These are phyloP conservation scores for Cadophora gregata DNA, from an alignment of 2,329 filamentous ascomycete genomes.

Conservation along the genomic window DNA sequence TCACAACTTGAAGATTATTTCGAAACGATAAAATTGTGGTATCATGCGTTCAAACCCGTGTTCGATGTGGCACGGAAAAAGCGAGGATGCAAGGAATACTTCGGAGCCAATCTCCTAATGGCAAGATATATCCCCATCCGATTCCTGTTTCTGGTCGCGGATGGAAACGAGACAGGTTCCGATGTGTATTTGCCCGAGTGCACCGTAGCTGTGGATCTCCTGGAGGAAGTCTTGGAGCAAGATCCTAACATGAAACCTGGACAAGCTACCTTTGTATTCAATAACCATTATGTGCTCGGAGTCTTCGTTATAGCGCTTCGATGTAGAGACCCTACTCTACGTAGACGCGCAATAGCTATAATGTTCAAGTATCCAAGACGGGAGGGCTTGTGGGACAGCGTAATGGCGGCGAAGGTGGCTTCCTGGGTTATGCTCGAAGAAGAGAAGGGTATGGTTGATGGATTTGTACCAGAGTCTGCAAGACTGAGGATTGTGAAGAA, in stretches of 20 bases:
- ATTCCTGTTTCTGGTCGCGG: background rate
- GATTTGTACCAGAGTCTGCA: conserved; percentile 18
- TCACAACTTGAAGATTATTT: background rate
- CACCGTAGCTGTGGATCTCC: conserved; percentile 1
- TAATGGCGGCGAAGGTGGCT: conserved; percentile 20
- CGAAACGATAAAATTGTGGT: background rate
- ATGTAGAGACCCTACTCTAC: conserved; percentile 14
- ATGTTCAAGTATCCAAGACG: conserved; percentile 19
- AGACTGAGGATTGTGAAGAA: conserved; percentile 24
- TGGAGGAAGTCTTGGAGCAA: conserved; percentile 16
- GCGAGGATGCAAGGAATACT: background rate
- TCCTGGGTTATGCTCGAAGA: conserved; percentile 22
- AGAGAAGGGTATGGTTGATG: conserved; percentile 19
- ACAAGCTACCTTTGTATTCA: conserved; percentile 20
- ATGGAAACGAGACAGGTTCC: conserved; percentile 8
- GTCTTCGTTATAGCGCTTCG: conserved; percentile 18
- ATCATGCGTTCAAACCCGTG: conserved; percentile 4
- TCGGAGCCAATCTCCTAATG: conserved; percentile 1
- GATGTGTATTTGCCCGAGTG: conserved; percentile 19
- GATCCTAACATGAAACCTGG: background rate
- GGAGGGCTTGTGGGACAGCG: conserved; percentile 24
- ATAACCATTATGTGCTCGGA: conserved; percentile 8
- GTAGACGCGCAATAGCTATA: conserved; percentile 18
- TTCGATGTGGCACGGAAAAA: background rate
- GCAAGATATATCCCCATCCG: conserved; percentile 8